These are phyloP conservation scores for button mushroom (Agaricus bisporus) DNA, from an alignment of 768 basidiomycete species.

Conservation along the genomic window DNA sequence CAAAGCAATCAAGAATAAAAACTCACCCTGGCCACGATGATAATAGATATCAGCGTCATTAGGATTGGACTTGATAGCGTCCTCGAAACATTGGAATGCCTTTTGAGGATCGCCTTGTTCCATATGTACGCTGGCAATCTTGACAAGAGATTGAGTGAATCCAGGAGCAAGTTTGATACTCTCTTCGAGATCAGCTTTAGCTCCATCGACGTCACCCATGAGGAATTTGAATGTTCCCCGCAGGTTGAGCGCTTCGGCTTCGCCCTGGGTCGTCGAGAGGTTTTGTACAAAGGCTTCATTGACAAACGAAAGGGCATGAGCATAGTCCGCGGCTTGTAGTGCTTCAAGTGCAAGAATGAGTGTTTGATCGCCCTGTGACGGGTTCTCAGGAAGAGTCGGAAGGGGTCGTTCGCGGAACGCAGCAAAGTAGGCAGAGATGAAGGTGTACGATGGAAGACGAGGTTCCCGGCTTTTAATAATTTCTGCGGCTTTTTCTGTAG, in stretches of 20 bases:
- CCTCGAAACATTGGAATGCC: constrained; percentile 89
- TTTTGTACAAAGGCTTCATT: constrained; percentile 87
- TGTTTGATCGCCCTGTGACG: constrained; percentile 78
- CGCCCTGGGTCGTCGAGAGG: constrained; percentile 65
- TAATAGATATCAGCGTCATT: constrained; percentile 96
- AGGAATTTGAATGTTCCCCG: constrained; percentile 99
- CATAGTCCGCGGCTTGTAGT: constrained; percentile 77
- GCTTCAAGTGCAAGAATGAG: constrained; percentile 78
- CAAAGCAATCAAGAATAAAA: not conserved
- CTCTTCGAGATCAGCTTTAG: constrained; percentile 77
- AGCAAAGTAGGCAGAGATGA: constrained; percentile 93
- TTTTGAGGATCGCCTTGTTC: constrained; percentile 78
- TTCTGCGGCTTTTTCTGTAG: constrained; percentile 64
- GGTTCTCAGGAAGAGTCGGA: constrained; percentile 52
- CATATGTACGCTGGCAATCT: constrained; percentile 97
- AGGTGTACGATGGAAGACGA: constrained; percentile 81
- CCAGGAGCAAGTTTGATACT: constrained; percentile 61
- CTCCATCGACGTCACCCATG: constrained; percentile 73
- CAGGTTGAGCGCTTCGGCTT: constrained; percentile 87
- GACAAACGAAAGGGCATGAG: constrained; percentile 70
- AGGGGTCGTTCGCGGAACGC: constrained; percentile 87
- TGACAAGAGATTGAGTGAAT: constrained; percentile 87
- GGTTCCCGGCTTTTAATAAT: constrained; percentile 76
- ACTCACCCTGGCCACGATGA: constrained; percentile 90
- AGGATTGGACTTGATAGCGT: constrained; percentile 76